Evolutionary conservation across 2,329 filamentous ascomycete genomes (phyloP), one percentile per base, ranked within the genome.

Genomic region (Gnomoniopsis smithogilvyi): DNA sequence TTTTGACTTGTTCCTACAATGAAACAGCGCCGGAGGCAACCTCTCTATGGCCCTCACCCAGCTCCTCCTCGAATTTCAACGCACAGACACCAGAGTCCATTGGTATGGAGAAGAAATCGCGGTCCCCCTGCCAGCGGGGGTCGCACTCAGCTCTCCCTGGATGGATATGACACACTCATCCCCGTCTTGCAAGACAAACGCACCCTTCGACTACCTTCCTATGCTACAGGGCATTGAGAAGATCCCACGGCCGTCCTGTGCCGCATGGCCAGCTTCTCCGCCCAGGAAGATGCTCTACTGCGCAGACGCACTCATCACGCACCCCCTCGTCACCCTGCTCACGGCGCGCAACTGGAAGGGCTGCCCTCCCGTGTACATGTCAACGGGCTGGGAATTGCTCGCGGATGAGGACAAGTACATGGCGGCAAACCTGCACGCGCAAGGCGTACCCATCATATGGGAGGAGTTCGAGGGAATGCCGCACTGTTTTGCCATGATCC

Each of bases 401-500:
- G 77, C 82, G 1, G 89, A 91, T 69, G 89, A 92, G 70, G 80
- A 79, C 61, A 80, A 79, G 63, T 83, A 84, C 54, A 68, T 91
- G 2, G 88, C 86, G 0, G 72, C 75, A 45, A 78, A 80, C 43
- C 76, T 90, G 12, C 76, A 76, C 17, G 63, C 66, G 8, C 82
- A 89, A 49, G 85, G 83, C 6, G 87, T 88, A 0, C 68, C 67
- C 0, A 82, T 93, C 0, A 78, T 84, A 3, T 89, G 86, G 66
- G 84, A 90, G 69, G 84, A 91, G 72, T 95, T 86, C 69, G 87
- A 92, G 70, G 88, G 85, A 3, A 94, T 94, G 90, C 89, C 91
- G 56, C 90, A 93, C 72, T 85, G 84, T 65, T 94, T 91, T 68
- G 83, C 81, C 0, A 66, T 85, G 63, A 63, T 90, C 1, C 72